Evolutionary conservation across 768 basidiomycete genomes (phyloP), one percentile per base, ranked within the genome.

Genomic region (Plicaturopsis crispa): DNA sequence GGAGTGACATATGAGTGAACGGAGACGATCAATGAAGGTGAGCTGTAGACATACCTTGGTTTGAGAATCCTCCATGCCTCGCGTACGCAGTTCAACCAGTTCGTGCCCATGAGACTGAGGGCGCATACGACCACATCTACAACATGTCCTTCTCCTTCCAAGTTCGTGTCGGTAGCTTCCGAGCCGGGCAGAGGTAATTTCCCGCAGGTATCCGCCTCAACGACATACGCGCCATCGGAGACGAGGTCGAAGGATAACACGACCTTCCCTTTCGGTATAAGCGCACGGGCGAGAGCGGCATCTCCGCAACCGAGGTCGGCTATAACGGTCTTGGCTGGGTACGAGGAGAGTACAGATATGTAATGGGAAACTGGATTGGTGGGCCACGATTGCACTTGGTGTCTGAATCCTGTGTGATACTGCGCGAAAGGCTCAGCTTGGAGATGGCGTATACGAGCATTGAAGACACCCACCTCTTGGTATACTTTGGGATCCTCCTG

Each of bases 231-330:
- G 21, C 67, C 73, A 42, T 84, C 80, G 4, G 84, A 80, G 5
- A 87, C 73, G 23, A 92, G 67, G 56, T 93, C 89, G 54, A 78
- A 93, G 1, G 85, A 90, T 31, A 87, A 54, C 16, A 86, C 84
- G 22, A 61, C 71, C 49, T 78, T 59, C 19, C 82, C 84, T 54
- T 79, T 73, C 0, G 84, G 75, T 5, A 77, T 61, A 23, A 99
- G 70, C 3, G 73, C 67, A 28, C 73, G 78, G 0, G 93, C 92
- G 20, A 99, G 69, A 5, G 82, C 74, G 17, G 92, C 96, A 55
- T 97, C 93, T 18, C 96, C 96, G 49, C 92, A 97, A 8, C 96
- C 96, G 23, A 99, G 69, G 62, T 99, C 96, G 23, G 79, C 92
- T 35, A 99, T 78, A 48, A 97, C 67, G 0, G 83, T 78, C 46